Percentiles rank a stretch among this genome's conserved stretches.
Conservation (phyloP, 768 basidiomycete genomes). For the Pleurotus sapidus region DNA sequence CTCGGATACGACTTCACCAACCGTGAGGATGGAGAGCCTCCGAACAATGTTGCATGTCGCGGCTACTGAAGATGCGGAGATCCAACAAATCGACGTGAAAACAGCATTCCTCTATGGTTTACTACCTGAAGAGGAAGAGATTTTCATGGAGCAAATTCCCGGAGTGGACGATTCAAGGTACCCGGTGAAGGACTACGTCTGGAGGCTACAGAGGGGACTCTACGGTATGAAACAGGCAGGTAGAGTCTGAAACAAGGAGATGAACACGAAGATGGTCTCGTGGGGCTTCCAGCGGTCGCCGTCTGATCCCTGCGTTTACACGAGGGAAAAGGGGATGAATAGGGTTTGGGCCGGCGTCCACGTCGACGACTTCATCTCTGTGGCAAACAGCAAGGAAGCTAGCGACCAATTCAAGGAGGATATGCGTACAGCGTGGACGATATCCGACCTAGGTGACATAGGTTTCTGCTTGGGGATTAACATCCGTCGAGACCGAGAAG, state of each 20-base stretch:
- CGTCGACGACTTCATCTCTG: too few species aligned
- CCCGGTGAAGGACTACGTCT: not conserved
- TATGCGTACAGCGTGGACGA: too few species aligned
- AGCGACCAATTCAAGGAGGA: too few species aligned
- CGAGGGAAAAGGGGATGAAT: not conserved
- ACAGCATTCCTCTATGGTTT: slow-evolving; percentile 18
- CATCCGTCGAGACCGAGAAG: too few species aligned
- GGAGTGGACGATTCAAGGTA: slow-evolving; percentile 1
- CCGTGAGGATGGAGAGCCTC: too few species aligned
- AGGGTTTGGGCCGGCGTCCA: not conserved
- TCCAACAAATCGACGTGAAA: slow-evolving; percentile 5
- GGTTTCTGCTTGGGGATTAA: too few species aligned
- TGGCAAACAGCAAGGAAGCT: too few species aligned
- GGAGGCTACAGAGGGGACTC: slow-evolving; percentile 7
- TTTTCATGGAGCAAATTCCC: slow-evolving; percentile 13
- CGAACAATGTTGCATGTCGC: too few species aligned
- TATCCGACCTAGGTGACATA: too few species aligned
- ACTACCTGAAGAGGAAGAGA: slow-evolving; percentile 11
- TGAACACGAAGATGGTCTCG: slow-evolving; percentile 10
- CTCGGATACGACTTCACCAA: too few species aligned
- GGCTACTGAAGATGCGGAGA: too few species aligned
- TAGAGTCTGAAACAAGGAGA: slow-evolving; percentile 18
- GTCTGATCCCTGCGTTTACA: not conserved
- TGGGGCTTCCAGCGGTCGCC: slow-evolving; percentile 10
- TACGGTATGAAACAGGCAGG: slow-evolving; percentile 35